Evolutionary conservation across 176 grass and related monocot genomes (phyloP).

Genomic region (Ampelocalamus luodianensis): DNA sequence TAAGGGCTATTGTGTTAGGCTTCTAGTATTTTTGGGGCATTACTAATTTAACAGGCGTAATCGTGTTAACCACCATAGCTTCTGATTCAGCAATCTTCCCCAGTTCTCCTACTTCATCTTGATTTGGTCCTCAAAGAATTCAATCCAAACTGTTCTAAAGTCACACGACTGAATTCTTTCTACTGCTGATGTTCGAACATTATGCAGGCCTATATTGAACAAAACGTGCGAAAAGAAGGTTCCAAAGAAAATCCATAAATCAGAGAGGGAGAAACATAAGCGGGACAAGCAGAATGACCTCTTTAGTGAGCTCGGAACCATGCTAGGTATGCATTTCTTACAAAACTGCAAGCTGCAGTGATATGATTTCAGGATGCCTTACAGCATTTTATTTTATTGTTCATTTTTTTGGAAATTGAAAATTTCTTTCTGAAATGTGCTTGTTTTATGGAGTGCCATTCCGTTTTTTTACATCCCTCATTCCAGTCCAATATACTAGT

Average conservation of each 20-base stretch:
- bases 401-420: too few species aligned
- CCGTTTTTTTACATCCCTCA: background rate
- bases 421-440: background rate
- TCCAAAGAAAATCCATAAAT: slow-evolving; percentile 91
- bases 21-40: background rate
- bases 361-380: background rate
- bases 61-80: background rate
- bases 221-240: slow-evolving; percentile 62
- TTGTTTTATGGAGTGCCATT: background rate
- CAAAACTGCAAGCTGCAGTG: slow-evolving; percentile 4
- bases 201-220: slow-evolving; percentile 46
- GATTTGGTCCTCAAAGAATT: background rate
- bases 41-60: background rate
- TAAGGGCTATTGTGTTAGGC: background rate
- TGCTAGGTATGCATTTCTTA: slow-evolving; percentile 60
- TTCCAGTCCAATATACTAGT: background rate
- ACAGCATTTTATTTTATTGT: background rate
- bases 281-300: slow-evolving; percentile 76
- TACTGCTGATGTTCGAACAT: slow-evolving; percentile 6
- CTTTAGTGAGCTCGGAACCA: slow-evolving; percentile 64
- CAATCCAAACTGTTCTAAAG: background rate
- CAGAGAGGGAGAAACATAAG: slow-evolving; percentile 88
- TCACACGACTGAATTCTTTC: background rate
- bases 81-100: background rate
- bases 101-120: background rate